These are phyloP conservation scores for Hymenoscyphus linearis DNA, from an alignment of 2,329 filamentous ascomycete species.

Conservation along the genomic window DNA sequence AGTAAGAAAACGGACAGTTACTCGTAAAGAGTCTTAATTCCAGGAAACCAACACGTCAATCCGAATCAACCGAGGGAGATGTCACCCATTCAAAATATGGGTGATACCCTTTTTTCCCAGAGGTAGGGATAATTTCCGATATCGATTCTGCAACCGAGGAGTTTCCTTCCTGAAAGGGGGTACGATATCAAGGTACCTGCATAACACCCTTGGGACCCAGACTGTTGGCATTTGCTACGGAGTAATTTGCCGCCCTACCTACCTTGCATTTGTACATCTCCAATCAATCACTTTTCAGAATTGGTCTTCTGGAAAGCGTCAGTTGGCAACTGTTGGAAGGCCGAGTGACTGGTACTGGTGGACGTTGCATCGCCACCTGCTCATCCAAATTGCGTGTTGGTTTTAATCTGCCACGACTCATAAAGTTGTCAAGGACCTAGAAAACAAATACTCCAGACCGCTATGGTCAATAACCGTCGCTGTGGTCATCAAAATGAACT, in stretches of 20 bases:
- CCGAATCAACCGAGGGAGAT: neutral
- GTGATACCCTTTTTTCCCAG: neutral
- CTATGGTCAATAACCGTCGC: neutral
- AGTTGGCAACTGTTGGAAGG: neutral
- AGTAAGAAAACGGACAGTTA: neutral
- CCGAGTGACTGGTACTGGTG: neutral
- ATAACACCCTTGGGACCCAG: conserved; percentile 4
- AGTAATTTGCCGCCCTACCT: conserved; percentile 2
- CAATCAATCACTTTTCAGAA: neutral
- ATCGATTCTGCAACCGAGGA: conserved; percentile 5
- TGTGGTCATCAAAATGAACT: neutral
- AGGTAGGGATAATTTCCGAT: neutral
- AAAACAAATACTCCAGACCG: neutral
- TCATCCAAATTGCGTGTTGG: conserved; percentile 3
- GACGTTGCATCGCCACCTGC: neutral
- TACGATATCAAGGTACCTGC: conserved; percentile 17
- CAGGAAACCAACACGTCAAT: neutral
- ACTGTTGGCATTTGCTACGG: neutral
- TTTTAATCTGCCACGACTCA: neutral
- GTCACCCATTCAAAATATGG: neutral
- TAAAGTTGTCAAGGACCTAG: neutral
- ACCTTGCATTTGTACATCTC: conserved; percentile 7
- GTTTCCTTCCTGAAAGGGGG: conserved; percentile 11
- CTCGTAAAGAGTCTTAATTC: neutral
- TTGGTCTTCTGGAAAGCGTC: neutral